These are phyloP conservation scores for Hemileia vastatrix DNA, from an alignment of 1,284 basidiomycete species.

Conservation along the genomic window DNA sequence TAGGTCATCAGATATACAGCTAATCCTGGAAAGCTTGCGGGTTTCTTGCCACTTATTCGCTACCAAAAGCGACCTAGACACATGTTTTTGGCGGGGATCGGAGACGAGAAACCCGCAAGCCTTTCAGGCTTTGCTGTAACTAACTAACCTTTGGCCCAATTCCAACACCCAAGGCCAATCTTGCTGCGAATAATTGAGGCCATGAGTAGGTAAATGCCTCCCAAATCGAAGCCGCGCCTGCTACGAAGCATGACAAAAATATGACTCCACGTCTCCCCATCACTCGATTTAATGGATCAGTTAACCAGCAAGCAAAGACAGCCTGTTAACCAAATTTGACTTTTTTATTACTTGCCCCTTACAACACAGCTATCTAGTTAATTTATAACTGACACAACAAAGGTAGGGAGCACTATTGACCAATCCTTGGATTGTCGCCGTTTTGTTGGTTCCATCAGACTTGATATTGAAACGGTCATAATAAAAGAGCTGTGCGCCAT, in stretches of 20 bases:
- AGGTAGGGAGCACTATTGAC: constrained; percentile 68
- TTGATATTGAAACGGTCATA: constrained; percentile 9
- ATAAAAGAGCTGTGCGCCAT: constrained; percentile 32
- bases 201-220: constrained; percentile 29
- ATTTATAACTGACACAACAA: constrained; percentile 36
- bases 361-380: too few relatives aligned
- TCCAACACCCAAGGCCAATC: constrained; percentile 60
- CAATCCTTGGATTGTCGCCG: constrained; percentile 53
- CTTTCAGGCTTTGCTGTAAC: too few relatives aligned
- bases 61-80: too few relatives aligned
- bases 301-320: constrained; percentile 54
- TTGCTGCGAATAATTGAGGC: constrained; percentile 47
- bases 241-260: constrained; percentile 48
- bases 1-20: too few relatives aligned
- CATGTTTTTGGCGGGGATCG: too few relatives aligned
- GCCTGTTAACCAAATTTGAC: constrained; percentile 24
- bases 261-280: constrained; percentile 69
- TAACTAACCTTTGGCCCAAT: constrained; percentile 55
- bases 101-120: too few relatives aligned
- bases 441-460: constrained; percentile 28
- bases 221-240: constrained; percentile 17
- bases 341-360: too few relatives aligned
- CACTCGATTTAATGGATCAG: constrained; percentile 59
- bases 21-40: too few relatives aligned
- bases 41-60: too few relatives aligned